Evolutionary conservation across 805 yeast species (phyloP), one percentile per base, ranked within the genome.

Genomic region (Ogataea salicorniae): DNA sequence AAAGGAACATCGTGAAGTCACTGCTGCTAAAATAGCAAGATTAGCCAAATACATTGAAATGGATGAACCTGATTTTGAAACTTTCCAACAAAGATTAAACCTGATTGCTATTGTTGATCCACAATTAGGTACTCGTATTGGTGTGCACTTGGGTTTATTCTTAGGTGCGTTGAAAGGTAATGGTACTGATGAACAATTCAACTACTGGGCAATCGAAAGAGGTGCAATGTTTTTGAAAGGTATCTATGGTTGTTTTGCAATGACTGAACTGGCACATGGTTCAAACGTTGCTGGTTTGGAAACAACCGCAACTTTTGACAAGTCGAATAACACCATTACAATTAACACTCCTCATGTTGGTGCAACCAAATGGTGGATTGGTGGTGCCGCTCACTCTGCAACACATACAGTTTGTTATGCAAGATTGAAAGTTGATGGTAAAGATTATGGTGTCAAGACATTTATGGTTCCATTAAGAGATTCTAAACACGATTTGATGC

Each of bases 361-460:
- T 35, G 97, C 97, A 39, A 90, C 97, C 23, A 91, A 91, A 66
- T 91, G 97, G 97, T 91, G 97, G 97, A 91, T 91, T 60, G 97
- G 97, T 42, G 97, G 97, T 58, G 97, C 97, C 38, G 97, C 97
- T 11, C 95, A 88, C 67, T 83, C 95, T 18, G 88, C 97, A 6
- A 88, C 91, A 29, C 97, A 91, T 69, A 74, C 88, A 22, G 80
- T 83, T n/a, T 85, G 81, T 23, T 91, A 83, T 65, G 97, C 97
- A 5, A 76, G 97, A 51, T 74, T 91, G 52, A 78, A 87, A 45
- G 89, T 88, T 31, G 73, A 83, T 41, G 92, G 87, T 34, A 79
- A 85, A 66, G 97, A 91, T 67, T 82, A 89, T 64, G 97, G 97
- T 41, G 96, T 91, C 47, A 88, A 87, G 69, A 86, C 91, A 11